These are phyloP conservation scores for Galeopsis tetrahit DNA, from an alignment of 257 asterid genomes.

Conservation along the genomic window DNA sequence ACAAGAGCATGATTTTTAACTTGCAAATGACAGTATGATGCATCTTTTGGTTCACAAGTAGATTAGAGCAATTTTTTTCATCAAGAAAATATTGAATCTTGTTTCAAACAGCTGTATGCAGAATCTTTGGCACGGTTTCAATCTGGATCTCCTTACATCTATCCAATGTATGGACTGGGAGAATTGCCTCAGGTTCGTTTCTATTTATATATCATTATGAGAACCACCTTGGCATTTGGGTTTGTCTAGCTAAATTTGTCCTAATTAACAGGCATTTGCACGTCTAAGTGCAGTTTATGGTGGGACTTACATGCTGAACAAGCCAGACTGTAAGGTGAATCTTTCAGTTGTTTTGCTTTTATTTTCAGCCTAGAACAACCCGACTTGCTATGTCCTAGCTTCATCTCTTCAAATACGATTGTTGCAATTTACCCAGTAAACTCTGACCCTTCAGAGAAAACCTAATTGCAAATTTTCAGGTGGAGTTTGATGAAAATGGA, in stretches of 20 bases:
- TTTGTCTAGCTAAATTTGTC: conserved; percentile 8
- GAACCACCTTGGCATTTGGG: not conserved
- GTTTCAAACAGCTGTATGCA: conserved; percentile 77
- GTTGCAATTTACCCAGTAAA: not conserved
- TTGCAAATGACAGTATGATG: conserved; percentile 2
- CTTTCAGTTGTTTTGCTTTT: conserved; percentile 3
- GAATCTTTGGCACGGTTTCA: conserved; percentile 97
- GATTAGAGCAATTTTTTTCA: not conserved
- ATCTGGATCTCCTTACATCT: conserved; percentile 96
- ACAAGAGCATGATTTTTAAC: not conserved
- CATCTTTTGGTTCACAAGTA: not conserved
- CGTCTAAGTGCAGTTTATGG: conserved; percentile 99
- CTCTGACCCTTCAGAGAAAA: not conserved
- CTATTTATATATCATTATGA: conserved; percentile 21
- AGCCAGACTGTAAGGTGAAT: conserved; percentile 93
- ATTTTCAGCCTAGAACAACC: not conserved
- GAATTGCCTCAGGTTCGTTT: conserved; percentile 95
- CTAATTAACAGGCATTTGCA: conserved; percentile 84
- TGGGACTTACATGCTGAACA: conserved; percentile 97
- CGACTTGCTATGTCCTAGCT: not conserved
- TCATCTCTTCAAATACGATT: not conserved
- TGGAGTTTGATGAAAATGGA: conserved; percentile 82
- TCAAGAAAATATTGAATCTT: conserved; percentile 19
- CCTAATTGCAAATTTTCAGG: conserved; percentile 48
- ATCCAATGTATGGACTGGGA: conserved; percentile 97